phyloP scores from a whole-genome alignment of 2,329 filamentous ascomycete species.

The Annulohypoxylon truncatum region DNA sequence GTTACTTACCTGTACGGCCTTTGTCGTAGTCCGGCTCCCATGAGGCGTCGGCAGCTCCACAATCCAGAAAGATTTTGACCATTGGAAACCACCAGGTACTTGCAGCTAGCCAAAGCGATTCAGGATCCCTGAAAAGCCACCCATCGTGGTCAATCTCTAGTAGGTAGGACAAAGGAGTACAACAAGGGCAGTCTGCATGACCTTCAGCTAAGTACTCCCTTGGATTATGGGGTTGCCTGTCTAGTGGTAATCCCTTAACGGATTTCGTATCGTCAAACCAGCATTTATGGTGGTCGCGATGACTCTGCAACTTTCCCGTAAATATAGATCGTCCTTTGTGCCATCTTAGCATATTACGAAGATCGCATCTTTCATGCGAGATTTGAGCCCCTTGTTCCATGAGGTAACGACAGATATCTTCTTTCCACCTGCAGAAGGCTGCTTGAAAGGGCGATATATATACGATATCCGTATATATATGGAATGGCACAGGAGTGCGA shows the following conservation, averaged over 20 bases:
- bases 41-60: not conserved
- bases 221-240: no score
- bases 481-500: not conserved
- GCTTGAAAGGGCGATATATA: not conserved
- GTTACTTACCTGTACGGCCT: no score
- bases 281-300: no score
- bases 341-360: not conserved
- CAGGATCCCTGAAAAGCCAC: not conserved
- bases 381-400: not conserved
- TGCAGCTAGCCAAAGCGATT: not conserved
- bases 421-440: not conserved
- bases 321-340: no score
- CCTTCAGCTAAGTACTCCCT: no score
- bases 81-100: not conserved
- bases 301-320: no score
- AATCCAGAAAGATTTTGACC: not conserved
- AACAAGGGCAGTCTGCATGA: not conserved
- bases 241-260: no score
- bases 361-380: not conserved
- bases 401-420: slow-evolving; percentile 4
- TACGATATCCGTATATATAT: not conserved
- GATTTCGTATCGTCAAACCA: no score
- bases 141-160: not conserved
- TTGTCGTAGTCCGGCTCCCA: not conserved
- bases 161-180: not conserved